Evolutionary conservation across 345 rosid species (phyloP).

Genomic region (Murraya paniculata): DNA sequence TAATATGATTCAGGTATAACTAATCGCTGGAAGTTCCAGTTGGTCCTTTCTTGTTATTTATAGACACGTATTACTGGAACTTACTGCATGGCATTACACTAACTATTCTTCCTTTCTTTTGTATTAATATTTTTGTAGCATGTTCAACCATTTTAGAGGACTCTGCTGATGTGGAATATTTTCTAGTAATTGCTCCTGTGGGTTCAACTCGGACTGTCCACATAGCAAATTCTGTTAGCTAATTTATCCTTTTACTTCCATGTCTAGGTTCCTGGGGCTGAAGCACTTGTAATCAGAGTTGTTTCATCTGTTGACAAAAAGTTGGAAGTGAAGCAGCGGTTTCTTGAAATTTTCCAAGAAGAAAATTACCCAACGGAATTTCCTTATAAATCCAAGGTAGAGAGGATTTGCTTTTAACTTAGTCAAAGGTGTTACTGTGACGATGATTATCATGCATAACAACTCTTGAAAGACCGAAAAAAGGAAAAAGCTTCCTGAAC

Average conservation of each 20-base stretch:
- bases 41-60: neutral
- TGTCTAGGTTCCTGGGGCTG: slow-evolving; percentile 87
- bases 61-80: neutral
- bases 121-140: neutral
- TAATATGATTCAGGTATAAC: neutral
- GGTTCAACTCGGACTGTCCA: neutral
- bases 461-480: neutral
- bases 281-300: slow-evolving; percentile 91
- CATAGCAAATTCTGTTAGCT: neutral
- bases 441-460: slow-evolving; percentile 3
- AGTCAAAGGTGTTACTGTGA: slow-evolving; percentile 8
- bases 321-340: slow-evolving; percentile 93
- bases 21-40: neutral
- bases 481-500: neutral
- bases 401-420: slow-evolving; percentile 13
- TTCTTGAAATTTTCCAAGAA: slow-evolving; percentile 88
- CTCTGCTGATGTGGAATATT: neutral
- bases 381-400: slow-evolving; percentile 94
- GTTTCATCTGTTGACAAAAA: slow-evolving; percentile 99
- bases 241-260: slow-evolving; percentile 15
- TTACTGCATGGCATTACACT: neutral
- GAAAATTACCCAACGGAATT: slow-evolving; percentile 88
- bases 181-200: neutral
- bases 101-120: neutral
- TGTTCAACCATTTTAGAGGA: neutral